phyloP scores from a whole-genome alignment of 164 flowering plant species.

The Macadamia tetraphylla region DNA sequence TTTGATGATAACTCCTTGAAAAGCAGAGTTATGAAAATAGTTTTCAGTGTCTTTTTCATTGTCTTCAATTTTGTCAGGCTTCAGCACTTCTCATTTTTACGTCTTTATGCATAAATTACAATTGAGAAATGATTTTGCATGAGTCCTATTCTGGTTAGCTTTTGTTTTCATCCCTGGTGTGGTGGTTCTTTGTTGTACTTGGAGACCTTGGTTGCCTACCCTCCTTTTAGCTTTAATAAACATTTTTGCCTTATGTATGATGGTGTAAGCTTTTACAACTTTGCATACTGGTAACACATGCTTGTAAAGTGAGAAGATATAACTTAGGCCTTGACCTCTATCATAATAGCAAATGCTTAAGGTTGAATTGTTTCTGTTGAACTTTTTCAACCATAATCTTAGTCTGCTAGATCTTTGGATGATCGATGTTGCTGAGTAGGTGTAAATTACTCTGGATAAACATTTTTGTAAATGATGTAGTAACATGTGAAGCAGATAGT shows the following conservation, averaged over 20 bases:
- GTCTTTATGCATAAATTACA: not conserved
- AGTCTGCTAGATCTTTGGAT: not conserved
- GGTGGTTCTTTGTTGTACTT: no score
- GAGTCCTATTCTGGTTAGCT: no score
- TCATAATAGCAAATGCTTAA: not conserved
- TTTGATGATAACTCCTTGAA: no score
- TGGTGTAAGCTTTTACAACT: not conserved
- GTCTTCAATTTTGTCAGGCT: no score
- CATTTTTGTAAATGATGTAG: not conserved
- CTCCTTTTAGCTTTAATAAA: no score
- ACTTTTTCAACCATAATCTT: not conserved
- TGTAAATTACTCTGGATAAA: not conserved
- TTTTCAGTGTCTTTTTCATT: no score
- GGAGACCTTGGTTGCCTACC: no score
- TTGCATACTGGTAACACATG: not conserved
- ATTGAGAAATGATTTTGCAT: not conserved
- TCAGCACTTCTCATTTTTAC: not conserved
- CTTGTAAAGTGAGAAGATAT: not conserved
- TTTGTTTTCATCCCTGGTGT: no score
- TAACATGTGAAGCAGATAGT: not conserved
- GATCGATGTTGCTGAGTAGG: not conserved
- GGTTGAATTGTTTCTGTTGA: not conserved
- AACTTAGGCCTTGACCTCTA: not conserved
- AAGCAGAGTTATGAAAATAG: no score
- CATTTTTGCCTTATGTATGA: no score